Evolutionary conservation across 2,329 filamentous ascomycete genomes (phyloP), one percentile per base, ranked within the genome.

Genomic region (Neodidymelliopsis sp.): DNA sequence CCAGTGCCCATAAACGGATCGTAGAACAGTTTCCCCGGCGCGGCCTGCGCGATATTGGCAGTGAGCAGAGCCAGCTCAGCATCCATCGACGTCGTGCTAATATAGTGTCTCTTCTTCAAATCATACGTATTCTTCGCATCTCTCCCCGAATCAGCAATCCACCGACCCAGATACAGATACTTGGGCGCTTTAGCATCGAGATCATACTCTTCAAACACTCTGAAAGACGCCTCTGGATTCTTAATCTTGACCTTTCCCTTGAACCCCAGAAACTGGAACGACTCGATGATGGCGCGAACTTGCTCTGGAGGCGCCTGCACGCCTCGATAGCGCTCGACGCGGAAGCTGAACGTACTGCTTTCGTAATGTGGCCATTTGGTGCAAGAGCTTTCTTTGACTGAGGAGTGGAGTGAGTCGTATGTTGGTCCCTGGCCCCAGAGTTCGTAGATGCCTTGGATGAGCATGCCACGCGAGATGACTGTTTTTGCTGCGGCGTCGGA

Each of bases 41-140:
- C 86, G 0, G 91, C 91, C 11, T 90, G 83, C 0, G 90, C 90
- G 60, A 99, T 85, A 66, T 97, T 99, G 2, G 93, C 94, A 0
- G 92, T 97, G 16, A 99, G 78, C 1, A 99, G 81, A 10, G 91
- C 90, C 31, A 99, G 80, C 71, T 97, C 94, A 0, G 93, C 89
- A 69, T 99, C 94, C 94, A 99, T 97, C 34, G 90, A 94, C 0
- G 94, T 99, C 0, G 93, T 97, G 60, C 89, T 91, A 63, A 99
- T 97, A 69, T 99, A 99, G 28, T 83, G 82, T 20, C 94, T 81
- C 74, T 96, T 96, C 79, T 99, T 99, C 16, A 99, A 80, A 70
- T 96, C 91, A 65, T 92, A 95, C 18, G 82, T 88, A 25, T 83
- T 77, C 23, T 90, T 80, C 4, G 87, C 78, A 42, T 89, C 84